Conservation (phyloP, 345 rosid species). For the Mercurialis annua region DNA sequence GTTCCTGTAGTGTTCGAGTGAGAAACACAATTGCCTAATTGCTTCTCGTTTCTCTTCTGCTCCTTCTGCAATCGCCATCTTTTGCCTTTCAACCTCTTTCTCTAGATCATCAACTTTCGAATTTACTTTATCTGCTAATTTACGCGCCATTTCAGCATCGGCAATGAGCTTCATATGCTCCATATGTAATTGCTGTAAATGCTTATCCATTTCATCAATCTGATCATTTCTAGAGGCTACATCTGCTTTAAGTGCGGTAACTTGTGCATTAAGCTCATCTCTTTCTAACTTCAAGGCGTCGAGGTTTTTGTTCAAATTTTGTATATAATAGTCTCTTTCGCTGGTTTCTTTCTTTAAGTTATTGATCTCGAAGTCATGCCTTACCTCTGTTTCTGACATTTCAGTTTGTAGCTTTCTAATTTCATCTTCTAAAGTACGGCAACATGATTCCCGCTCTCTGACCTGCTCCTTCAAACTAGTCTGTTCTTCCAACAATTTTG, state of each 20-base stretch:
- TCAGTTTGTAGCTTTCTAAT: conserved; percentile 34
- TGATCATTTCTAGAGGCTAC: conserved; percentile 38
- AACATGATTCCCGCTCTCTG: conserved; percentile 39
- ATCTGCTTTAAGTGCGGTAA: conserved; percentile 43
- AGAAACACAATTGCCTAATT: conserved; percentile 32
- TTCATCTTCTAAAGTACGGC: conserved; percentile 40
- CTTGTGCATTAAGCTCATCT: conserved; percentile 41
- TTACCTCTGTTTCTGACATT: conserved; percentile 37
- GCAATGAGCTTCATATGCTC: conserved; percentile 34
- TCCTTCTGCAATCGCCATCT: conserved; percentile 13
- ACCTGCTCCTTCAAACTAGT: conserved; percentile 35
- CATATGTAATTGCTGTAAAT: conserved; percentile 30
- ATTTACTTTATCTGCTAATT: conserved; percentile 35
- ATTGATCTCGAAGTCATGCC: conserved; percentile 31
- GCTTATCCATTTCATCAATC: conserved; percentile 43
- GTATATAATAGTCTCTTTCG: conserved; percentile 29
- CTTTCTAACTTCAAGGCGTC: conserved; percentile 47
- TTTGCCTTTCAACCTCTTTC: conserved; percentile 40
- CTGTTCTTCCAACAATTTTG: conserved; percentile 40
- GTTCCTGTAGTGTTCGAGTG: conserved; percentile 29
- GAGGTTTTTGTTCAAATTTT: conserved; percentile 41
- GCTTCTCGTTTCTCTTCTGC: conserved; percentile 35
- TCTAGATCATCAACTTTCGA: conserved; percentile 42
- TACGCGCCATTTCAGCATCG: conserved; percentile 31
- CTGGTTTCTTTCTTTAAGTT: conserved; percentile 40